A percentile compares a stretch with the other conserved stretches of the same genome.
Conservation (phyloP, 2,329 filamentous ascomycete species). For the Fusarium nisikadoi region DNA sequence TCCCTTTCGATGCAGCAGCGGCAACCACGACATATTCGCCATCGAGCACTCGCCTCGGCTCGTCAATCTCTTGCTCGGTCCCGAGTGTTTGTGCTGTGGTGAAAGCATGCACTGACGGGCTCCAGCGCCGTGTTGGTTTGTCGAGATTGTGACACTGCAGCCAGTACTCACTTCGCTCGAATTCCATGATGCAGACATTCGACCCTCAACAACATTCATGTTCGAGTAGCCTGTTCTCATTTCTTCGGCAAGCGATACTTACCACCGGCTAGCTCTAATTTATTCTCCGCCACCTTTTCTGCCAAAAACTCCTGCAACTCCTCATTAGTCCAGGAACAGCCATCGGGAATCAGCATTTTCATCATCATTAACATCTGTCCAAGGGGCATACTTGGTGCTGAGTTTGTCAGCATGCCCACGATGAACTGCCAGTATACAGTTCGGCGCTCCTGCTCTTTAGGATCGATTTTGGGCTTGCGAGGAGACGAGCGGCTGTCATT, state of each 20-base stretch:
- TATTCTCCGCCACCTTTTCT: conserved; percentile 78
- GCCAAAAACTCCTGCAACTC: conserved; percentile 84
- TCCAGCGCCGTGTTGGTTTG: conserved; percentile 11
- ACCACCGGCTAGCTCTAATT: conserved; percentile 75
- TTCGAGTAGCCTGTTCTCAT: conserved; percentile 45
- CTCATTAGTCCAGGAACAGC: conserved; percentile 89
- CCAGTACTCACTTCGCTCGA: conserved; percentile 18
- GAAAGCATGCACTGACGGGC: conserved; percentile 8
- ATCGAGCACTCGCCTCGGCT: neutral
- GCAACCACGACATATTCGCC: neutral
- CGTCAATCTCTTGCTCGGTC: conserved; percentile 3
- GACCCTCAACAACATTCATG: neutral
- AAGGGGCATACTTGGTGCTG: conserved; percentile 81
- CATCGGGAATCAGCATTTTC: conserved; percentile 88
- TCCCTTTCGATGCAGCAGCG: conserved; percentile 2
- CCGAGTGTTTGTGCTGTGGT: conserved; percentile 15
- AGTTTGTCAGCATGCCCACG: conserved; percentile 93
- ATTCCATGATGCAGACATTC: conserved; percentile 10
- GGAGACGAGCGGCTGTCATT: conserved; percentile 53
- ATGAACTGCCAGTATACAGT: conserved; percentile 91
- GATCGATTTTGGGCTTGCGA: conserved; percentile 67
- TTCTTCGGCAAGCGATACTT: conserved; percentile 75
- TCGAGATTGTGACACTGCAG: conserved; percentile 28
- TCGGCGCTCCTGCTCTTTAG: conserved; percentile 70
- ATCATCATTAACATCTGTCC: conserved; percentile 92